Conservation (phyloP, 352 stramenopile species). For the Phytophthora pini region DNA sequence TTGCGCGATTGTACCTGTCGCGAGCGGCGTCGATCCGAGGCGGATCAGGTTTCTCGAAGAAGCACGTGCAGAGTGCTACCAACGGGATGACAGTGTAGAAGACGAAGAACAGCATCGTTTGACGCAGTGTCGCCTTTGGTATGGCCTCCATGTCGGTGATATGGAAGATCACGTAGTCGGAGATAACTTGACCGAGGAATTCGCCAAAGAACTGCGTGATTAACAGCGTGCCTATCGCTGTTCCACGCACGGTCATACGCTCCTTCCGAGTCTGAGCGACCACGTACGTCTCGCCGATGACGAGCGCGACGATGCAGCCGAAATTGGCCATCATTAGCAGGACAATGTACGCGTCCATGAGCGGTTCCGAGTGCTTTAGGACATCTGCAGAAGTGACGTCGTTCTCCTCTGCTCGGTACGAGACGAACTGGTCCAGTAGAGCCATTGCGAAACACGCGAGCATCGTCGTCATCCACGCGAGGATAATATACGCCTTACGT, state of each 20-base stretch:
- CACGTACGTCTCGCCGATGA: slow-evolving; percentile 54
- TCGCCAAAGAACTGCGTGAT: slow-evolving; percentile 45
- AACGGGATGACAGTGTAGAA: slow-evolving; percentile 54
- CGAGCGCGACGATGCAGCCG: slow-evolving; percentile 46
- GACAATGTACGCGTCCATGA: slow-evolving; percentile 45
- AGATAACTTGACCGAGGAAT: slow-evolving; percentile 39
- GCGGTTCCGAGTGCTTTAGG: slow-evolving; percentile 12
- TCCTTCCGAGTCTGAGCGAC: slow-evolving; percentile 49
- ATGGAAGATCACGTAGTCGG: slow-evolving; percentile 42
- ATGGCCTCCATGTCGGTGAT: slow-evolving; percentile 18
- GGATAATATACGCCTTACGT: slow-evolving; percentile 84
- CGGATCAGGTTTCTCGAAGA: slow-evolving; percentile 47
- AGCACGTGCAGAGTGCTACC: slow-evolving; percentile 39
- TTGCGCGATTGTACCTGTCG: slow-evolving; percentile 28
- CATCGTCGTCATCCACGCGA: slow-evolving; percentile 53
- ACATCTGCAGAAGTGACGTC: slow-evolving; percentile 24
- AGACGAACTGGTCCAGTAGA: slow-evolving; percentile 40
- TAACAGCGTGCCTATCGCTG: slow-evolving; percentile 41
- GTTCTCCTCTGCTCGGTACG: slow-evolving; percentile 28
- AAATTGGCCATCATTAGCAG: slow-evolving; percentile 51
- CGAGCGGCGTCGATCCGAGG: slow-evolving; percentile 33
- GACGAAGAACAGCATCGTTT: slow-evolving; percentile 41
- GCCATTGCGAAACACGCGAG: slow-evolving; percentile 46
- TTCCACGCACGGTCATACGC: slow-evolving; percentile 36
- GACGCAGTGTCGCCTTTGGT: slow-evolving; percentile 35